Base-by-base conservation (phyloP, 164 flowering plant genomes). In the Chimonanthus praecox region DNA sequence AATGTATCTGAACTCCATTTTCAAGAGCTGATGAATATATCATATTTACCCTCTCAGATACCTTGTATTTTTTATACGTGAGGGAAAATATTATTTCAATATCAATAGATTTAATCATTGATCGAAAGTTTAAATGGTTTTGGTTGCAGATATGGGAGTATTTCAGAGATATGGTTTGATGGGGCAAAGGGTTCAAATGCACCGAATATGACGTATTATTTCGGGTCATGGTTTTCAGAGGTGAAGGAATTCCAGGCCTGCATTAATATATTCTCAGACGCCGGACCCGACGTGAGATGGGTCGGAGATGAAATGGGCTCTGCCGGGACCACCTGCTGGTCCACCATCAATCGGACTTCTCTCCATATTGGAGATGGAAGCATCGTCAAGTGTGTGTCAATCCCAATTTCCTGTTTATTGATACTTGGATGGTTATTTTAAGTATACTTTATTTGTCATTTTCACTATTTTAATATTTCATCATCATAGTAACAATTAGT, bases 111-210 rank as follows among this genome's bases (percentile, higher is more conserved):
- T 33, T 33, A 33, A 33, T 33, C 33, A 33, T 33, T 62, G 5
- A 10, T 62, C 7, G 0, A 16, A 16, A 18, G 65, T 60, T 15
- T 1, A 70, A 64, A 49, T 18, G 73, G 7, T 68, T 71, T 72
- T 43, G 48, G 67, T 49, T 48, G 73, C 54, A 90, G 97, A n/a
- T 94, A 94, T 84, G 97, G 97, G 46, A 80, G 80, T 78, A 82
- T 94, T 18, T 82, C 82, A 58, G 98, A 94, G 84, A 89, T 94
- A 47, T 92, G 98, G 98, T 94, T 94, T 44, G 98, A 94, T 73
- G 98, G 98, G 66, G 97, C 97, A 3, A 94, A 92, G 77, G 98
- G 93, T 1, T 2, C 85, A 6, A 84, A 92, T 72, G 91, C 90
- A 6, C 75, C 88, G 48, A 92, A 92, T 84, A 90, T 92, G 94